Evolutionary conservation across 495 filamentous ascomycete species (phyloP), one percentile per base, ranked within the genome.

Genomic region (Talaromyces wortmannii): DNA sequence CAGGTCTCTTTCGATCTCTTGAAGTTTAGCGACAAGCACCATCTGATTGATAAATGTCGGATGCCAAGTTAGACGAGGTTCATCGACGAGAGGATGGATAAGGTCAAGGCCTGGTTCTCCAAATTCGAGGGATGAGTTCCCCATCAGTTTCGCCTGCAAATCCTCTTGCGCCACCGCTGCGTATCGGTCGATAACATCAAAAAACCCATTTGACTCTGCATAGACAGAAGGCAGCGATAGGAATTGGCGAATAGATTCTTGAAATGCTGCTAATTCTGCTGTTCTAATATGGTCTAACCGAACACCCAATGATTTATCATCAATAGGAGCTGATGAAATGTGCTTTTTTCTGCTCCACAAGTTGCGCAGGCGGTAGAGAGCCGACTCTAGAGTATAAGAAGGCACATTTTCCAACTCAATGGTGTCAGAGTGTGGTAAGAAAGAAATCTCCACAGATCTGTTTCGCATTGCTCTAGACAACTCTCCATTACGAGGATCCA

Each of bases 391-490:
- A 2, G 70, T 72, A 58, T 75, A 78, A 12, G 68, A 62, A 44
- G 67, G 74, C 29, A 66, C 61, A 43, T 45, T 42, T n/a, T 58
- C 45, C 17, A 60, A 56, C 15, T 59, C 53, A 29, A 64, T 56
- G 29, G 60, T 44, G 40, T 71, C 66, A 12, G 30, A 30, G 15
- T 64, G 62, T 32, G 73, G 52, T 58, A 75, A 60, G 55, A 99
- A 76, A 59, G 84, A 95, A 6, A 99, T 85, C 68, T 99, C 95
- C 50, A 96, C 78, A 54, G 90, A 89, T 63, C 95, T 81, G 67
- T 99, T 99, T 52, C 95, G 80, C 95, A 99, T 97, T 4, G 95
- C 95, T 54, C 92, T 80, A 7, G 95, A 97, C 23, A 99, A 77
- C 64, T 99, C 95, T 8, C 95, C 95, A 68, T 96, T 86, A 23